Base-by-base conservation (phyloP, 352 stramenopile genomes). In the Pythium brachiatum region DNA sequence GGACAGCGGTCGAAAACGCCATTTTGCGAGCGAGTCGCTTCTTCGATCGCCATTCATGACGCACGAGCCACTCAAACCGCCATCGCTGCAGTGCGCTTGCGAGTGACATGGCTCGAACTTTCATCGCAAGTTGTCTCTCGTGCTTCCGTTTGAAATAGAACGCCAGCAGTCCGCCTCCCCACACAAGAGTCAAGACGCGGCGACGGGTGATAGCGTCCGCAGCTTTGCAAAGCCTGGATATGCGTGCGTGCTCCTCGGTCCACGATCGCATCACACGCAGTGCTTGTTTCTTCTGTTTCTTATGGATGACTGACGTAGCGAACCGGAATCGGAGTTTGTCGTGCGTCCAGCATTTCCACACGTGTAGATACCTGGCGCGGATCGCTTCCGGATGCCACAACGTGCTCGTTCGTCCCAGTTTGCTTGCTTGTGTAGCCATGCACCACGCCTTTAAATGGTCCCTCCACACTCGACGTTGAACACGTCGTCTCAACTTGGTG, bases 321-420 rank as follows among this genome's bases (percentile, higher is more conserved):
- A 21, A 9, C 3, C 44, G 57, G 31, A 58, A 66, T 27, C 57
- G 64, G 2, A 36, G 3, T 9, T 47, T 41, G 1, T 70, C 57
- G 12, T 11, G 13, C 3, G 44, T 38, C 57, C 55, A 64, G 11
- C 41, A 46, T 20, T 39, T 58, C 64, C 64, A 70, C 52, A 59
- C 51, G 7, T 26, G 7, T 18, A 70, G 44, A 39, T 60, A 70
- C 12, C 57, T 53, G 1, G 32, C 32, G 0, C 36, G 31, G 38
- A 65, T 66, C 3, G 57, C 47, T 36, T 63, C 44, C 2, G 58
- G 47, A 25, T 66, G 57, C 64, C 57, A 71, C n/a, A 66, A 39
- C 23, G 57, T 60, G 18, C 64, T 71, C 18, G 7, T 51, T n/a
- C 57, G 36, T n/a, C 53, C 47, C 2, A 60, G 32, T 3, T 7